Conservation (phyloP, 2,329 filamentous ascomycete genomes). For the Scedosporium boydii region DNA sequence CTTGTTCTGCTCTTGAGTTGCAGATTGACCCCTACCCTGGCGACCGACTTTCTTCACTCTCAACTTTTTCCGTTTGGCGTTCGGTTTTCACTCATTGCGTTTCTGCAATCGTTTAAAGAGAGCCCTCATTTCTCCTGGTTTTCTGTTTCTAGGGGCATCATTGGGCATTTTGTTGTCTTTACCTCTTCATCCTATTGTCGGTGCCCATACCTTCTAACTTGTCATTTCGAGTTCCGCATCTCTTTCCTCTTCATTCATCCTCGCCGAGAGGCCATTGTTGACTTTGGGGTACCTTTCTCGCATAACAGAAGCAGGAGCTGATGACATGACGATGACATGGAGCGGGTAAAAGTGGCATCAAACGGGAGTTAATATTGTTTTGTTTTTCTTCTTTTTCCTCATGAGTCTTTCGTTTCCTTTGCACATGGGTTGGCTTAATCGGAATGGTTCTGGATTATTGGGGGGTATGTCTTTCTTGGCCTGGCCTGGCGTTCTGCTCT, state of each 20-base stretch:
- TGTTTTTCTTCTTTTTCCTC: background rate
- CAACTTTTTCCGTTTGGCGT: background rate
- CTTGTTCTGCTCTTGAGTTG: too few species aligned
- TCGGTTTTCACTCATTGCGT: background rate
- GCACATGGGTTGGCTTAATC: background rate
- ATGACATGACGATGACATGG: background rate
- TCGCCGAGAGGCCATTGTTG: background rate
- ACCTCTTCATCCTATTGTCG: constrained; percentile 9
- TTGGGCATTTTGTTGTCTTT: background rate
- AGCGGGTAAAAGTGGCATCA: background rate
- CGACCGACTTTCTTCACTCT: background rate
- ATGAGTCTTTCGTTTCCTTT: background rate
- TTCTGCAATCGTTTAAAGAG: background rate
- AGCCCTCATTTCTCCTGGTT: background rate
- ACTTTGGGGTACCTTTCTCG: background rate
- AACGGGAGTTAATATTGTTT: constrained; percentile 5
- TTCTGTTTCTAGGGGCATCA: background rate
- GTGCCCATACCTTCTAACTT: constrained; percentile 8
- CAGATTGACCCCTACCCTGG: background rate
- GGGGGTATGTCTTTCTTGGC: background rate
- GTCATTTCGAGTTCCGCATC: background rate
- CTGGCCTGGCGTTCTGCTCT: background rate
- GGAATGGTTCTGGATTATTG: background rate
- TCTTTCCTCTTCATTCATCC: background rate
- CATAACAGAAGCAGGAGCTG: background rate